A percentile compares a stretch with the other conserved stretches of the same genome.
These are phyloP conservation scores for Annona cherimola DNA, from an alignment of 164 flowering plant species.

Conservation along the genomic window DNA sequence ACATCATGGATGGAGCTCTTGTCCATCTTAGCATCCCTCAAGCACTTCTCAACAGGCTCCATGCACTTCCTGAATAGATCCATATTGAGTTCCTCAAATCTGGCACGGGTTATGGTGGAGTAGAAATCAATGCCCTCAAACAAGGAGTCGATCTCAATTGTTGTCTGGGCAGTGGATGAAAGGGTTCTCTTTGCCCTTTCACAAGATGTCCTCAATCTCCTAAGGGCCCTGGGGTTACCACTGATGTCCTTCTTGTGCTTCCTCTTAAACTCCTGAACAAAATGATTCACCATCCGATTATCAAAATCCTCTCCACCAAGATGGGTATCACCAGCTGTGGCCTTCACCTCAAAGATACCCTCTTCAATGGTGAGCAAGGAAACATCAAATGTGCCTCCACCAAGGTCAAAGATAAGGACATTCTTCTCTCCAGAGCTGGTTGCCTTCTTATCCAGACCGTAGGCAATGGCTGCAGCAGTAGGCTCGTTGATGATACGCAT, in stretches of 20 bases:
- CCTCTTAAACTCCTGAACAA: constrained; percentile 61
- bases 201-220: constrained; percentile 57
- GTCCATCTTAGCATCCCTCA: constrained; percentile 68
- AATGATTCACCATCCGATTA: constrained; percentile 63
- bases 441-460: constrained; percentile 66
- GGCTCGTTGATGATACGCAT: constrained; percentile 69
- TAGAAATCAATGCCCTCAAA: constrained; percentile 61
- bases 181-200: constrained; percentile 65
- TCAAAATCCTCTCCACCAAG: constrained; percentile 64
- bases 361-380: constrained; percentile 62
- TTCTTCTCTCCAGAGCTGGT: constrained; percentile 60
- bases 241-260: constrained; percentile 60
- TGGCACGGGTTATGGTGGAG: constrained; percentile 49
- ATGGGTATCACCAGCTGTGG: constrained; percentile 63
- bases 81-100: constrained; percentile 58
- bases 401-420: constrained; percentile 63
- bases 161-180: constrained; percentile 55
- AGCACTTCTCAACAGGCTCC: constrained; percentile 67
- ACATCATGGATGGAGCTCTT: constrained; percentile 52
- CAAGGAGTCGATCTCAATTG: constrained; percentile 54
- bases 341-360: constrained; percentile 64
- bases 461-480: constrained; percentile 69
- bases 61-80: constrained; percentile 62
- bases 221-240: constrained; percentile 59
- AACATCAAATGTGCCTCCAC: constrained; percentile 71